phyloP scores from a whole-genome alignment of 495 filamentous ascomycete species.

The Penicillium pulvis region DNA sequence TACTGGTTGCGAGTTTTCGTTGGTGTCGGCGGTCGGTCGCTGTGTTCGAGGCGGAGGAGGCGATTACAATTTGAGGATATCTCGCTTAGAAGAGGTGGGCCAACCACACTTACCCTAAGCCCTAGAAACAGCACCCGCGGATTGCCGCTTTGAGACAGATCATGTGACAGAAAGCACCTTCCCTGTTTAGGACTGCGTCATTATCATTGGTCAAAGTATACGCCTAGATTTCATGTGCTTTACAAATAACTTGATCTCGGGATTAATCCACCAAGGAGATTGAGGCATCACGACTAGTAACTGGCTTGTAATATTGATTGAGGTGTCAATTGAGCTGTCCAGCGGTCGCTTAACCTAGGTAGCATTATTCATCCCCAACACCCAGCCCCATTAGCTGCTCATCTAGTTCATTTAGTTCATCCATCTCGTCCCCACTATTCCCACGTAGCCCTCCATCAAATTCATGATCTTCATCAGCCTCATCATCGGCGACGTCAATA shows the following conservation, averaged over 20 bases:
- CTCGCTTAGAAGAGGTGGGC: constrained; percentile 51
- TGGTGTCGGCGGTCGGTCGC: constrained; percentile 52
- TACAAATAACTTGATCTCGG: background rate
- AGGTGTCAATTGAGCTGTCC: background rate
- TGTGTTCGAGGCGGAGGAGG: constrained; percentile 45
- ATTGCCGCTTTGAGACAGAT: constrained; percentile 17
- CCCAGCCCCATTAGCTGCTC: constrained; percentile 33
- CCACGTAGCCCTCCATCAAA: background rate
- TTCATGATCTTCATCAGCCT: too few species aligned
- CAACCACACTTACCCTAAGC: constrained; percentile 40
- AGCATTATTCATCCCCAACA: constrained; percentile 19
- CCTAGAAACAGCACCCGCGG: constrained; percentile 25
- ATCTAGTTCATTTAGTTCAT: constrained; percentile 33
- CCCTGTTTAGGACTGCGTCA: background rate
- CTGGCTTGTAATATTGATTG: background rate
- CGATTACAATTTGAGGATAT: constrained; percentile 49
- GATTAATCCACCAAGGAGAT: too few species aligned
- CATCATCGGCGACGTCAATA: too few species aligned
- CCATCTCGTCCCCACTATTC: constrained; percentile 20
- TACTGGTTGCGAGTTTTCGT: constrained; percentile 64
- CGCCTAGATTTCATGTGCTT: too few species aligned
- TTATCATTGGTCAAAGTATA: background rate
- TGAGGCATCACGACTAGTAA: background rate
- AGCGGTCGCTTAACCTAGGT: too few species aligned
- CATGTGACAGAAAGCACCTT: background rate